These are phyloP conservation scores for Aspergillus neotritici DNA, from an alignment of 2,329 filamentous ascomycete genomes.

Conservation along the genomic window DNA sequence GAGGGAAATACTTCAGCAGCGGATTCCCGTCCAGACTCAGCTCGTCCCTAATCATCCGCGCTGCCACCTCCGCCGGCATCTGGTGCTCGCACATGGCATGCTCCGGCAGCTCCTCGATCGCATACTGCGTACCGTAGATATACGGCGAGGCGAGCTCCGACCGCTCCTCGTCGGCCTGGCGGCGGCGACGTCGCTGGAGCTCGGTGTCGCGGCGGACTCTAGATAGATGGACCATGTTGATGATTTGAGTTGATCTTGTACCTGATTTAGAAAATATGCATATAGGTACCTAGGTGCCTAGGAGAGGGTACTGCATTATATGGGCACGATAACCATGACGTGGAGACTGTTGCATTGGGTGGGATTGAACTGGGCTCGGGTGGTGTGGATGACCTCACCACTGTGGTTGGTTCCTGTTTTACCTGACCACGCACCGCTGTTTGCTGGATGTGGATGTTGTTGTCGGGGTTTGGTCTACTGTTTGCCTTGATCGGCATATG, in stretches of 20 bases:
- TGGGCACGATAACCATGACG: no score
- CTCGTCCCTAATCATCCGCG: slow-evolving; percentile 60
- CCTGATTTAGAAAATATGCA: no score
- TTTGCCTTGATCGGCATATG: no score
- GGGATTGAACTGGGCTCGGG: background rate
- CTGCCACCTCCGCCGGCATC: slow-evolving; percentile 72
- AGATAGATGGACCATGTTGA: slow-evolving; percentile 35
- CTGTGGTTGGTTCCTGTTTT: background rate
- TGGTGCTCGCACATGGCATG: slow-evolving; percentile 78
- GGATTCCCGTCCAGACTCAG: slow-evolving; percentile 61
- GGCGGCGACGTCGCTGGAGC: slow-evolving; percentile 24
- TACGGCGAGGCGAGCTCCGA: slow-evolving; percentile 46
- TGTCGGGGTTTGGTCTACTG: no score
- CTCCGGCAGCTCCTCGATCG: slow-evolving; percentile 71
- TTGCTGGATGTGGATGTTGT: no score
- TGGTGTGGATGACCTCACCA: background rate
- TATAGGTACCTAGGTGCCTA: no score
- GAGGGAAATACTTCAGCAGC: slow-evolving; percentile 55
- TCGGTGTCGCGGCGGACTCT: slow-evolving; percentile 23
- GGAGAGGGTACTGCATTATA: no score
- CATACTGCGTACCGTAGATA: slow-evolving; percentile 81
- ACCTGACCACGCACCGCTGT: no score
- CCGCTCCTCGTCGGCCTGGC: slow-evolving; percentile 28
- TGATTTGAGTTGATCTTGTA: background rate
- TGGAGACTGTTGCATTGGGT: no score